Percentiles rank a stretch among this genome's conserved stretches.
Evolutionary conservation across 2,329 filamentous ascomycete species (phyloP).

Genomic region (Sarocladium oryzae): DNA sequence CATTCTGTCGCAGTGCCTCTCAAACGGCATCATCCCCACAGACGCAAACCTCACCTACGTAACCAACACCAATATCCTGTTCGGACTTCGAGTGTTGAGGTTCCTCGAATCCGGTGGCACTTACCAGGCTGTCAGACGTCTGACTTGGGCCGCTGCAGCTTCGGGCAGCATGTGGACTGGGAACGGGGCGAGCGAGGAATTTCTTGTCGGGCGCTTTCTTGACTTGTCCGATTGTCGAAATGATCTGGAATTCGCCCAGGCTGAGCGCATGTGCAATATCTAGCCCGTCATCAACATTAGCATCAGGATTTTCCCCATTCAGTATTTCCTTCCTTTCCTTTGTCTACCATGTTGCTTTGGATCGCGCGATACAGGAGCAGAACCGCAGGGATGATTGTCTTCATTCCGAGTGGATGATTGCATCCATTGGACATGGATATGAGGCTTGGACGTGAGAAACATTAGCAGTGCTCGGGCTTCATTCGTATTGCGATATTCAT

Average conservation of each 20-base stretch:
- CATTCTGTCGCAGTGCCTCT: background rate
- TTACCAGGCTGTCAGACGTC: background rate
- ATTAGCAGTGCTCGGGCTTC: too few relatives aligned
- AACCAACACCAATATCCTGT: background rate
- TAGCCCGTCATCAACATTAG: background rate
- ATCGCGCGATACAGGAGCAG: too few relatives aligned
- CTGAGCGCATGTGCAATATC: background rate
- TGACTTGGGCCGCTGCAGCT: background rate
- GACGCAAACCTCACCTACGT: background rate
- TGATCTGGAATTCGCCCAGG: constrained; percentile 2
- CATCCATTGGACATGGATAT: too few relatives aligned
- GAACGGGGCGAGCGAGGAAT: background rate
- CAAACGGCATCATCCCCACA: background rate
- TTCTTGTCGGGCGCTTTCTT: too few relatives aligned
- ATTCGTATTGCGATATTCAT: too few relatives aligned
- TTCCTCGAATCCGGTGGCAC: background rate
- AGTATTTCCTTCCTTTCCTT: too few relatives aligned
- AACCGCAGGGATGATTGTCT: too few relatives aligned
- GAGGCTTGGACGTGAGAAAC: too few relatives aligned
- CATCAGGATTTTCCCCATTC: too few relatives aligned
- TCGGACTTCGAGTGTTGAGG: too few relatives aligned
- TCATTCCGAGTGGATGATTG: too few relatives aligned
- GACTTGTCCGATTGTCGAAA: background rate
- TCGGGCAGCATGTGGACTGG: background rate
- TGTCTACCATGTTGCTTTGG: too few relatives aligned